Evolutionary conservation across 345 rosid genomes (phyloP).

Genomic region (Populus pruinosa): DNA sequence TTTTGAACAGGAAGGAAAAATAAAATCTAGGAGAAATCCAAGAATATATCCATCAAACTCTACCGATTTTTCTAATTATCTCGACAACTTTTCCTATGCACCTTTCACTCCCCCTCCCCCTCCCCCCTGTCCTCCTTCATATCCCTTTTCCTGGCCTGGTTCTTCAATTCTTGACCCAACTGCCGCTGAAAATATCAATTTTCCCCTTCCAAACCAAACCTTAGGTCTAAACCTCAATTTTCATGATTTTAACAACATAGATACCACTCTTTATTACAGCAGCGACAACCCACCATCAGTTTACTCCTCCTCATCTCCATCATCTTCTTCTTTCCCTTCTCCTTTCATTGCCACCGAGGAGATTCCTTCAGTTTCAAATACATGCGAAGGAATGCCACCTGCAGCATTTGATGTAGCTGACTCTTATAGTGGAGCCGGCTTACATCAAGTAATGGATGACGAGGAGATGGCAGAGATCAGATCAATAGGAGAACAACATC

Average conservation of each 20-base stretch:
- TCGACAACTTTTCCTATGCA: conserved; percentile 23
- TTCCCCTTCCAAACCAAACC: conserved; percentile 60
- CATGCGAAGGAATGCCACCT: conserved; percentile 16
- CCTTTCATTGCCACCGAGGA: conserved; percentile 17
- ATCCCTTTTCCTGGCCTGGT: conserved; percentile 48
- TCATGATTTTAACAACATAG: conserved; percentile 67
- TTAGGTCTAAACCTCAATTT: conserved; percentile 80
- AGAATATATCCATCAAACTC: conserved; percentile 45
- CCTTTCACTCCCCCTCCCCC: conserved; percentile 25
- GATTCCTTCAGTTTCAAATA: conserved; percentile 6
- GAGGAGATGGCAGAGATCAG: conserved; percentile 73
- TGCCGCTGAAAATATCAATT: conserved; percentile 35
- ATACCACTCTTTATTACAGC: conserved; percentile 45
- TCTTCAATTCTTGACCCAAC: conserved; percentile 21
- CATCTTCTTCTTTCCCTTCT: conserved; percentile 55
- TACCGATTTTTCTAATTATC: conserved; percentile 28
- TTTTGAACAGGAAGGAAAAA: conserved; percentile 43
- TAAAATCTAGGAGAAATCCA: conserved; percentile 48
- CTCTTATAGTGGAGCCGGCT: conserved; percentile 43
- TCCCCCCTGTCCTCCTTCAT: conserved; percentile 23
- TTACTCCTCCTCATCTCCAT: conserved; percentile 47
- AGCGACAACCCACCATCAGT: conserved; percentile 33
- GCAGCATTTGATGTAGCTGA: conserved; percentile 27
- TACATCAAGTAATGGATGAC: conserved; percentile 59
- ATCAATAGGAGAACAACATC: conserved; percentile 70